Percentiles rank a stretch among this genome's conserved stretches.
phyloP scores from a whole-genome alignment of 2,329 filamentous ascomycete genomes.

The Periconia sp. region DNA sequence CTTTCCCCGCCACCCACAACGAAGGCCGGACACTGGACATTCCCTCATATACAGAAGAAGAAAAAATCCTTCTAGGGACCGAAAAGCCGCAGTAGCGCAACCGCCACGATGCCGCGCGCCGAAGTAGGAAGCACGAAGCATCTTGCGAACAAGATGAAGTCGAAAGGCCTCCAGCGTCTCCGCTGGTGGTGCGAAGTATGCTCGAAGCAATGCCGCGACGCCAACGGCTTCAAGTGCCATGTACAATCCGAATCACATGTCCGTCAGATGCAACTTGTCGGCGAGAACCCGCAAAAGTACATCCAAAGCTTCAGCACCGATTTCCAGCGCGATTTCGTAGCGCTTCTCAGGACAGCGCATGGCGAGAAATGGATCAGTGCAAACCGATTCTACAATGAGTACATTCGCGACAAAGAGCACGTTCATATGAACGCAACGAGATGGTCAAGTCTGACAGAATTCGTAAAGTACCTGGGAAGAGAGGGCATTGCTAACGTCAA shows the following conservation, averaged over 20 bases:
- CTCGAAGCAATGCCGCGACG: conserved; percentile 77
- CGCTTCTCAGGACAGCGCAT: conserved; percentile 79
- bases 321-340: conserved; percentile 81
- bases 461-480: conserved; percentile 82
- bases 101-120: conserved; percentile 76
- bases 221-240: conserved; percentile 76
- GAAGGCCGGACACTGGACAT: too few species aligned
- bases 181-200: conserved; percentile 92
- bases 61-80: too few species aligned
- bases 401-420: conserved; percentile 75
- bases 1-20: too few species aligned
- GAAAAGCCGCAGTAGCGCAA: too few species aligned
- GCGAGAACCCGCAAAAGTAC: conserved; percentile 82
- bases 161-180: conserved; percentile 66
- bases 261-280: conserved; percentile 85
- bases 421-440: conserved; percentile 93
- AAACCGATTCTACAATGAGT: conserved; percentile 95
- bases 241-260: conserved; percentile 84
- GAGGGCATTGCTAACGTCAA: conserved; percentile 84
- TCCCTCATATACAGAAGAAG: too few species aligned
- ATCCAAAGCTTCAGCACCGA: conserved; percentile 83
- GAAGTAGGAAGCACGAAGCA: conserved; percentile 92
- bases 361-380: conserved; percentile 88
- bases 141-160: conserved; percentile 89
- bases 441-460: conserved; percentile 87